Base-by-base conservation (phyloP, 1,284 basidiomycete species). In the Trichosporon asahii region DNA sequence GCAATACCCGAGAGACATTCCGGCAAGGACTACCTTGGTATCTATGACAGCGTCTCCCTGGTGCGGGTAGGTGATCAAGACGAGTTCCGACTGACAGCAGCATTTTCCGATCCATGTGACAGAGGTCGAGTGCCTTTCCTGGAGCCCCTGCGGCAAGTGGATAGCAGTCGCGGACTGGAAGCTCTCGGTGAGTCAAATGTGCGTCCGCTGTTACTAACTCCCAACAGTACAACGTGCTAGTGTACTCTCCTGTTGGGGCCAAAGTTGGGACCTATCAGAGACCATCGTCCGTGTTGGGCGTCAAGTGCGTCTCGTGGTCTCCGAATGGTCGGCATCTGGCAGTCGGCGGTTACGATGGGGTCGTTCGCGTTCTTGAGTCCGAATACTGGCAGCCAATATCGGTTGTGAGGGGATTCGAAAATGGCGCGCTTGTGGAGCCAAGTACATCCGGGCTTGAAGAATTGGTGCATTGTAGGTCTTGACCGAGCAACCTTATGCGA, bases 151-250 rank as follows among this genome's bases (percentile, higher is more conserved):
- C 12, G 93, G 93, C 6, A 90, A 89, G 74, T 86, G 90, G 81
- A 73, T 96, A 14, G 93, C 93, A 0, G 86, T 91, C 0, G 94
- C 91, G 90, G 94, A 96, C 78, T 89, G 90, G 12, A 86, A 88
- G 9, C 81, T 94, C 27, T 90, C 92, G 84, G 93, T 92, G 73
- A 61, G 86, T 14, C 18, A 18, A 21, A 65, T 70, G 37, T 61
- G 29, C 31, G 53, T 49, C 61, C 25, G 23, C 3, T 3, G 21
- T 9, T n/a, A 2, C 61, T 33, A 35, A n/a, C 60, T 12, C 33
- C 57, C 11, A 9, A 71, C 35, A 95, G 93, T 95, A 91, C 83
- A 93, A 92, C 76, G 80, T 96, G 15, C 86, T 89, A 78, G 86
- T 96, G 23, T 82, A 94, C 71, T 90, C 90, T 0, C 86, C 94